Percentiles rank a stretch among this genome's conserved stretches.
phyloP scores from a whole-genome alignment of 129 eudicot genomes.

The Deinandra increscens region DNA sequence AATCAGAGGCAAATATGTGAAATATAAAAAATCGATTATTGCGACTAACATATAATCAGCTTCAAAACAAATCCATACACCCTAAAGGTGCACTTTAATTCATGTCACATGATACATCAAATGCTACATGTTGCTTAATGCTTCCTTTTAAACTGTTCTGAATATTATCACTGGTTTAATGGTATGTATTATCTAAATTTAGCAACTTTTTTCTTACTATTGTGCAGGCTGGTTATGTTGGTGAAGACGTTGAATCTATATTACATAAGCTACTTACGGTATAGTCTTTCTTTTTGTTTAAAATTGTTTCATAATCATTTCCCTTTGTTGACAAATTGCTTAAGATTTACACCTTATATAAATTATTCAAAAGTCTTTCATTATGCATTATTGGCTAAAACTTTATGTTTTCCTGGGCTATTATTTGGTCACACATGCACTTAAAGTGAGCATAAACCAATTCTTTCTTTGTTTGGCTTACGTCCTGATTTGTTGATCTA shows the following conservation, averaged over 20 bases:
- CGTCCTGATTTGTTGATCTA: background rate
- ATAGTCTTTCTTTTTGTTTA: conserved; percentile 17
- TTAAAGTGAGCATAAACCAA: background rate
- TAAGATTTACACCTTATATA: background rate
- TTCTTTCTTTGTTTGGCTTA: background rate
- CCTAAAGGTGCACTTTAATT: background rate
- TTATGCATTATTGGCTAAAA: background rate
- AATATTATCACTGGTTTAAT: background rate
- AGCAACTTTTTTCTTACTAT: conserved; percentile 11
- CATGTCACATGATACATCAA: background rate
- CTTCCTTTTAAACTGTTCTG: background rate
- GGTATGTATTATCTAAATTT: background rate
- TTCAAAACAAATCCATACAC: background rate
- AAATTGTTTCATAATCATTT: no score
- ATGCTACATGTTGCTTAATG: conserved; percentile 4
- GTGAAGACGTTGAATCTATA: conserved; percentile 96
- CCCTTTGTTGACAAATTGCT: no score
- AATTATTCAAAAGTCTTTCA: background rate
- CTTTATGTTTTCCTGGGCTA: background rate
- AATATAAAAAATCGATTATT: background rate
- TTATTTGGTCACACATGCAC: background rate
- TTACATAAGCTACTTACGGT: conserved; percentile 84
- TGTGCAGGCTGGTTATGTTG: conserved; percentile 96
- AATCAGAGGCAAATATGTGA: background rate
- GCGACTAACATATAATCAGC: background rate